Conservation (phyloP, 2,329 filamentous ascomycete genomes). For the Pseudocercospora crystallina region DNA sequence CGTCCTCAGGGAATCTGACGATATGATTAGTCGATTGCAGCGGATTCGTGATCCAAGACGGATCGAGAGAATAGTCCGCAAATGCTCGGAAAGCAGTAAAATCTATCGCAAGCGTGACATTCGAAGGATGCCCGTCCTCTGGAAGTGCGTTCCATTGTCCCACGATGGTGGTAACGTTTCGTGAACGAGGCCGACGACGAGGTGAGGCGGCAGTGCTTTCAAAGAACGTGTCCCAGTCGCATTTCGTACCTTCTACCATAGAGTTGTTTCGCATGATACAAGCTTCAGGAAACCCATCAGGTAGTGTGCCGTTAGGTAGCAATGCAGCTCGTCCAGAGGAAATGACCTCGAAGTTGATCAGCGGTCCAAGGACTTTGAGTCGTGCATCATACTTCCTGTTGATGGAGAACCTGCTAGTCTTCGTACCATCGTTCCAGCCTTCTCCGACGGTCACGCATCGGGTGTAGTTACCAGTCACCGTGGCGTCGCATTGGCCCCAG, state of each 20-base stretch:
- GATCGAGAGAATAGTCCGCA: slow-evolving; percentile 28
- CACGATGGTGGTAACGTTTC: slow-evolving; percentile 19
- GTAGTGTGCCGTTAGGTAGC: slow-evolving; percentile 15
- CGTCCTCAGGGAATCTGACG: too few species aligned
- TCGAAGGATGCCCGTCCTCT: background rate
- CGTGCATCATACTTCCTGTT: slow-evolving; percentile 2
- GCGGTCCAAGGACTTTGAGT: background rate
- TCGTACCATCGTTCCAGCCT: slow-evolving; percentile 24
- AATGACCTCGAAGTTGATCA: background rate
- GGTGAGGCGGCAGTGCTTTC: background rate
- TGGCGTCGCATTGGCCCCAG: background rate
- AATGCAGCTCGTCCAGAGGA: slow-evolving; percentile 21
- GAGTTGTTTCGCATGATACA: background rate
- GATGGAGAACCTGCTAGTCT: slow-evolving; percentile 19
- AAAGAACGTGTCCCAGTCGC: slow-evolving; percentile 22
- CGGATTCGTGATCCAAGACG: slow-evolving; percentile 22
- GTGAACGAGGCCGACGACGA: slow-evolving; percentile 3
- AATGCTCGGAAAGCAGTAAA: slow-evolving; percentile 21
- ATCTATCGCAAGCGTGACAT: slow-evolving; percentile 7
- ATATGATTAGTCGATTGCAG: background rate
- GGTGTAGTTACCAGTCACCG: slow-evolving; percentile 15
- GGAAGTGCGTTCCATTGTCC: slow-evolving; percentile 2
- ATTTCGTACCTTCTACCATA: background rate
- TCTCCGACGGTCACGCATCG: slow-evolving; percentile 26
- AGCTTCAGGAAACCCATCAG: slow-evolving; percentile 3